Percentiles rank a stretch among this genome's conserved stretches.
phyloP scores from a whole-genome alignment of 1,139 yeast genomes.

The Pichia kudriavzevii region DNA sequence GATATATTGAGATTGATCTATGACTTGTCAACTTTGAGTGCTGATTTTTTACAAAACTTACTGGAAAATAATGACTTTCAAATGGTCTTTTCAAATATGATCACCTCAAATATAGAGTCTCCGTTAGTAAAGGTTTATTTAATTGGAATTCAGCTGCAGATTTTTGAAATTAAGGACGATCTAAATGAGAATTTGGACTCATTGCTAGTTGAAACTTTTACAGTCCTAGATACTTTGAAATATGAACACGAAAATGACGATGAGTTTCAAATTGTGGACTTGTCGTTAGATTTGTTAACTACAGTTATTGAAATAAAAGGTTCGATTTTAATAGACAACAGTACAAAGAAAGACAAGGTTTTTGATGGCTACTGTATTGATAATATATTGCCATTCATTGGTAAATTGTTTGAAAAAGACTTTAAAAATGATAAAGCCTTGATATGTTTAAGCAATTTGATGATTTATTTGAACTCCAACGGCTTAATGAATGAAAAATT shows the following conservation, averaged over 20 bases:
- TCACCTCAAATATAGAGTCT: neutral
- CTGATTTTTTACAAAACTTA: slow-evolving; percentile 41
- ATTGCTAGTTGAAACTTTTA: slow-evolving; percentile 17
- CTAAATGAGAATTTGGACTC: slow-evolving; percentile 16
- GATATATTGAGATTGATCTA: slow-evolving; percentile 54
- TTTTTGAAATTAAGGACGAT: slow-evolving; percentile 38
- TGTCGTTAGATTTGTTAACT: slow-evolving; percentile 66
- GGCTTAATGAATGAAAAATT: slow-evolving; percentile 11
- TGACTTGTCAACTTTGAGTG: slow-evolving; percentile 59
- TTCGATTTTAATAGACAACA: slow-evolving; percentile 16
- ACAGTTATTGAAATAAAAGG: slow-evolving; percentile 59
- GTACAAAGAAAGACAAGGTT: slow-evolving; percentile 8
- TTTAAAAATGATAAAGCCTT: slow-evolving; percentile 42
- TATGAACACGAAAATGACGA: slow-evolving; percentile 28
- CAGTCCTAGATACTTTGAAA: slow-evolving; percentile 20
- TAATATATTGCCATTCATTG: slow-evolving; percentile 25
- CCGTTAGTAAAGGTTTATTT: slow-evolving; percentile 42
- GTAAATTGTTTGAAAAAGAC: slow-evolving; percentile 27
- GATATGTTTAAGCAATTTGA: slow-evolving; percentile 61
- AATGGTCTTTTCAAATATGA: neutral
- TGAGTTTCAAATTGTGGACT: slow-evolving; percentile 57
- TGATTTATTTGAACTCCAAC: slow-evolving; percentile 42
- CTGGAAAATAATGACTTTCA: slow-evolving; percentile 19
- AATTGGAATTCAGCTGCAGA: slow-evolving; percentile 56
- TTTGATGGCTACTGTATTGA: slow-evolving; percentile 14